A percentile compares a stretch with the other conserved stretches of the same genome.
phyloP scores from a whole-genome alignment of 1,139 yeast species.

The Saccharomycopsis hybrid region DNA sequence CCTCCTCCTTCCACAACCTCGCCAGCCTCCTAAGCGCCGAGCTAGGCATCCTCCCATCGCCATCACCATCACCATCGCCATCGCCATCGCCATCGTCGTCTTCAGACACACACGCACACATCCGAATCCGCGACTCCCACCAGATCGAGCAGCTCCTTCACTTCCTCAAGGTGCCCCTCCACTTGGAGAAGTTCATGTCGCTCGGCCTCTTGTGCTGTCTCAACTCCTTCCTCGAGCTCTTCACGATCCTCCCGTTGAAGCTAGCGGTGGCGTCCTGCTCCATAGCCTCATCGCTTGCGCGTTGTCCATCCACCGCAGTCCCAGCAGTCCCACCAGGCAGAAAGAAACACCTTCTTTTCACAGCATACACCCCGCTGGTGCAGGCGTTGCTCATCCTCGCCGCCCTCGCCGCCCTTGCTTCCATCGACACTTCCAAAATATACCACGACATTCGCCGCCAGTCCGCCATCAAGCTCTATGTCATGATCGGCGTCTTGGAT shows the following conservation, averaged over 20 bases:
- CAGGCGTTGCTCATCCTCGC: conserved; percentile 26
- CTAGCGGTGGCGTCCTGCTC: conserved; percentile 41
- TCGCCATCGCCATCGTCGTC: no score
- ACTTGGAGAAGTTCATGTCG: conserved; percentile 64
- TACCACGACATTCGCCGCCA: conserved; percentile 91
- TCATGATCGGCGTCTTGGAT: conserved; percentile 87
- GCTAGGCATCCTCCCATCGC: no score
- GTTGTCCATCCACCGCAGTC: conserved; percentile 19
- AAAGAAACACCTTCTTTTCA: conserved; percentile 22
- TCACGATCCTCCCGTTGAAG: conserved; percentile 74
- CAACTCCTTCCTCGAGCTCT: conserved; percentile 68
- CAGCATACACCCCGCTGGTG: conserved; percentile 22
- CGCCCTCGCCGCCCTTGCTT: conserved; percentile 34
- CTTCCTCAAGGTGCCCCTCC: conserved; percentile 57
- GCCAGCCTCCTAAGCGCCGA: no score
- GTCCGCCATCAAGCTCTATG: conserved; percentile 86
- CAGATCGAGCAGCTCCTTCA: conserved; percentile 24
- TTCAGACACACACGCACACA: no score
- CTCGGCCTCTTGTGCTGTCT: conserved; percentile 75
- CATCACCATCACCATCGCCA: no score
- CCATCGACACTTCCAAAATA: conserved; percentile 73
- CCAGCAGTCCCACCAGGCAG: no score
- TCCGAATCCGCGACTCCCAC: neutral
- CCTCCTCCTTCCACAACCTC: no score
- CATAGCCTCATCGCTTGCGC: conserved; percentile 4